A percentile compares a stretch with the other conserved stretches of the same genome.
Evolutionary conservation across 306 rosid genomes (phyloP).

Genomic region (Calophaca sinica): DNA sequence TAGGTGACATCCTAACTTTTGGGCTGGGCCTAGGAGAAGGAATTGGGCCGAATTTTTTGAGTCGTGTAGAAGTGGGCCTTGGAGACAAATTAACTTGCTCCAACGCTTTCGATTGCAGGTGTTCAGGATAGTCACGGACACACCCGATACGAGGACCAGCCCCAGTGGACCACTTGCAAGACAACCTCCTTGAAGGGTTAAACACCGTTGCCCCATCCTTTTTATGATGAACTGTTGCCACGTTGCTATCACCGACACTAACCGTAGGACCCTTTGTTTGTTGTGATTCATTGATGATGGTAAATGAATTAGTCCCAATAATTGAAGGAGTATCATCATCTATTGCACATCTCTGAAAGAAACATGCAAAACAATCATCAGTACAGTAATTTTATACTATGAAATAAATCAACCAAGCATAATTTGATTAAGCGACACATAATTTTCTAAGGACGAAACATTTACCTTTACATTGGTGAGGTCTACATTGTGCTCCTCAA

Average conservation of each 20-base stretch:
- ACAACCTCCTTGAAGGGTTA: constrained; percentile 54
- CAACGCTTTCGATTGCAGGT: constrained; percentile 74
- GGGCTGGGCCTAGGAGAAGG: constrained; percentile 98
- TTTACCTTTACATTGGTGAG: constrained; percentile 86
- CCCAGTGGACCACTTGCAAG: constrained; percentile 88
- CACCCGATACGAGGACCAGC: constrained; percentile 92
- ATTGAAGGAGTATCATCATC: constrained; percentile 76
- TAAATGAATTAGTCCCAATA: constrained; percentile 47
- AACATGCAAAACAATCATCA: neutral
- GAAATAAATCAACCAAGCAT: neutral
- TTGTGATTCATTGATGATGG: constrained; percentile 39
- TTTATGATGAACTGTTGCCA: constrained; percentile 32
- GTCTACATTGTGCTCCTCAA: constrained; percentile 77
- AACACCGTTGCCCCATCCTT: constrained; percentile 45
- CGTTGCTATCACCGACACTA: constrained; percentile 34
- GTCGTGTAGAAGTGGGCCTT: constrained; percentile 48
- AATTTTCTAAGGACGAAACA: neutral
- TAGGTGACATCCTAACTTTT: constrained; percentile 77
- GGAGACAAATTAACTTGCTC: constrained; percentile 90
- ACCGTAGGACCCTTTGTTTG: constrained; percentile 39
- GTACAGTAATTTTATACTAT: neutral
- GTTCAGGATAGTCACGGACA: constrained; percentile 86
- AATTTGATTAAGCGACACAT: neutral
- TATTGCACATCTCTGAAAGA: constrained; percentile 69
- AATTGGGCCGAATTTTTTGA: constrained; percentile 68